Conservation (phyloP, 768 basidiomycete genomes). For the Suillus occidentalis region DNA sequence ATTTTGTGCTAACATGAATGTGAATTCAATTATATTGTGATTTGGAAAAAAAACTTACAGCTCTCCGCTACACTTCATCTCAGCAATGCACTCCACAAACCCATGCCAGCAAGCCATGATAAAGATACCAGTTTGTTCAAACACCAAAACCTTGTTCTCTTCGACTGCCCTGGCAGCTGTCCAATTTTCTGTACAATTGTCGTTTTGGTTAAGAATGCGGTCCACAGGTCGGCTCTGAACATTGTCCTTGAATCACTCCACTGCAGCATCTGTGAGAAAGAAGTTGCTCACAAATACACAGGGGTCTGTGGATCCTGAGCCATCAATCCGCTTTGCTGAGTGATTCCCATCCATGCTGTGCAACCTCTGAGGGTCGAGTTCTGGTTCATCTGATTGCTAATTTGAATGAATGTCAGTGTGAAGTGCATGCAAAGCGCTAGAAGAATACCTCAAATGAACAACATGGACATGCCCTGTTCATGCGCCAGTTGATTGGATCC, state of each 20-base stretch:
- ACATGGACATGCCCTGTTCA: neutral
- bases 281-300: conserved; percentile 23
- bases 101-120: conserved; percentile 35
- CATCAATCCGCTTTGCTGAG: conserved; percentile 31
- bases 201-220: neutral
- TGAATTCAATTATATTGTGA: neutral
- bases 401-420: neutral
- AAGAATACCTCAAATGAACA: neutral
- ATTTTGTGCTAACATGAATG: neutral
- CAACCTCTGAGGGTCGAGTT: conserved; percentile 24
- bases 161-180: conserved; percentile 26
- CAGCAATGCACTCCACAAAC: conserved; percentile 28
- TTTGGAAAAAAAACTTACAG: conserved; percentile 27
- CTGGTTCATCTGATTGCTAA: conserved; percentile 24
- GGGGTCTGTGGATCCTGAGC: conserved; percentile 18
- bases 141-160: conserved; percentile 35
- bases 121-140: conserved; percentile 39
- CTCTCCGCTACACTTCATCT: conserved; percentile 39
- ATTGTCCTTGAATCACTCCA: conserved; percentile 27
- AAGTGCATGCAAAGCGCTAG: neutral
- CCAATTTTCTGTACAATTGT: conserved; percentile 33
- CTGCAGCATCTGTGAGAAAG: conserved; percentile 23
- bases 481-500: neutral
- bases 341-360: conserved; percentile 36
- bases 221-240: neutral